These are phyloP conservation scores for Amaranthus cruentus DNA, from an alignment of 148 eudicot genomes.

Conservation along the genomic window DNA sequence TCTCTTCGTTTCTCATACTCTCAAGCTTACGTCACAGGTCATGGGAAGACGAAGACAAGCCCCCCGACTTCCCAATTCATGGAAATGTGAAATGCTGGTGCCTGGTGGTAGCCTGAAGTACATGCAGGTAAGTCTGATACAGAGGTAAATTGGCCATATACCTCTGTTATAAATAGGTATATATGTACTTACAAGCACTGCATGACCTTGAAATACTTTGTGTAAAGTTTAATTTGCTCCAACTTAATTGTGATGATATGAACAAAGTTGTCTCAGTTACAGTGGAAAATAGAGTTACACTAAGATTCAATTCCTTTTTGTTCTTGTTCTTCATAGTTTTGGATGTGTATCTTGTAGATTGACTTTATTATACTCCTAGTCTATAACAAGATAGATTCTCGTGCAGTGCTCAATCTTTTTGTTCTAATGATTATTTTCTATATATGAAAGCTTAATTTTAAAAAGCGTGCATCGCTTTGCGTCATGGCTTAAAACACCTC, in stretches of 20 bases:
- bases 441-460: too few species aligned
- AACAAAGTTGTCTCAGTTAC: slow-evolving; percentile 1
- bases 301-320: neutral
- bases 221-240: slow-evolving; percentile 26
- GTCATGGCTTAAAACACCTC: too few species aligned
- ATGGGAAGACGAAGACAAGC: slow-evolving; percentile 51
- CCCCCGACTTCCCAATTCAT: slow-evolving; percentile 71
- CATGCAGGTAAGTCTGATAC: slow-evolving; percentile 1
- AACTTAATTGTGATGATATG: slow-evolving; percentile 8
- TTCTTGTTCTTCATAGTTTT: neutral
- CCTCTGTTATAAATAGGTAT: slow-evolving; percentile 12
- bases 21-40: slow-evolving; percentile 34
- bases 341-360: neutral
- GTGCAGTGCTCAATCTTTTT: too few species aligned
- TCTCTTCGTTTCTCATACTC: neutral
- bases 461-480: too few species aligned
- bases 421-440: too few species aligned
- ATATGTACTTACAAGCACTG: slow-evolving; percentile 7
- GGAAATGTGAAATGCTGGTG: slow-evolving; percentile 44
- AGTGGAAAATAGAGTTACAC: slow-evolving; percentile 4
- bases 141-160: slow-evolving; percentile 13
- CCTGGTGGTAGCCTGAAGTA: slow-evolving; percentile 2
- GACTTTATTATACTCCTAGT: neutral
- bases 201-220: slow-evolving; percentile 1
- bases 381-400: too few species aligned